phyloP scores from a whole-genome alignment of 1,284 basidiomycete species.

The Fistulinella cinereoalba region DNA sequence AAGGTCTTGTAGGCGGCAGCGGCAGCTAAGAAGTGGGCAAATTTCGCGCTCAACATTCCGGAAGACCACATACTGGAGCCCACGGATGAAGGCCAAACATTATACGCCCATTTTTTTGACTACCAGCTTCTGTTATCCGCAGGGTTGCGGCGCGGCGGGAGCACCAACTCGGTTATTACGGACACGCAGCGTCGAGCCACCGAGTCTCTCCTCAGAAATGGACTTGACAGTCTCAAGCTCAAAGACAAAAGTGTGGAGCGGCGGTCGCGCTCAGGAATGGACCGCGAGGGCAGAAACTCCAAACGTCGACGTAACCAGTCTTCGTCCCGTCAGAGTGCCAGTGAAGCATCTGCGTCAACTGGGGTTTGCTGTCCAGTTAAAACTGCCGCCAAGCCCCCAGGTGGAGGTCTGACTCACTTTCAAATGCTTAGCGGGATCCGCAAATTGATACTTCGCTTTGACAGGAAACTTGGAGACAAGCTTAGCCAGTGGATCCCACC shows the following conservation, averaged over 20 bases:
- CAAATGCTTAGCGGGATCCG: not conserved
- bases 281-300: not conserved
- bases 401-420: constrained; percentile 12
- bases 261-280: not conserved
- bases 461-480: not conserved
- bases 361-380: not conserved
- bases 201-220: constrained; percentile 2
- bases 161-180: no score
- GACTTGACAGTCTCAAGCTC: constrained; percentile 9
- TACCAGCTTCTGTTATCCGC: constrained; percentile 14
- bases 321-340: not conserved
- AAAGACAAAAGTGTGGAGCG: not conserved
- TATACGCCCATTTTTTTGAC: constrained; percentile 21
- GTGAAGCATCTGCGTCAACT: not conserved
- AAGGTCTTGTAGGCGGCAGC: constrained; percentile 13
- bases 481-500: not conserved
- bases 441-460: not conserved
- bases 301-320: not conserved
- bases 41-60: not conserved
- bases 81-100: constrained; percentile 10
- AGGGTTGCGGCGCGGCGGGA: not conserved
- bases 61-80: constrained; percentile 7
- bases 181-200: no score
- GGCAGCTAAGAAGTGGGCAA: constrained; percentile 15
- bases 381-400: not conserved